Evolutionary conservation across 208 protist genomes (phyloP).

Genomic region (Trichomonas tenax): DNA sequence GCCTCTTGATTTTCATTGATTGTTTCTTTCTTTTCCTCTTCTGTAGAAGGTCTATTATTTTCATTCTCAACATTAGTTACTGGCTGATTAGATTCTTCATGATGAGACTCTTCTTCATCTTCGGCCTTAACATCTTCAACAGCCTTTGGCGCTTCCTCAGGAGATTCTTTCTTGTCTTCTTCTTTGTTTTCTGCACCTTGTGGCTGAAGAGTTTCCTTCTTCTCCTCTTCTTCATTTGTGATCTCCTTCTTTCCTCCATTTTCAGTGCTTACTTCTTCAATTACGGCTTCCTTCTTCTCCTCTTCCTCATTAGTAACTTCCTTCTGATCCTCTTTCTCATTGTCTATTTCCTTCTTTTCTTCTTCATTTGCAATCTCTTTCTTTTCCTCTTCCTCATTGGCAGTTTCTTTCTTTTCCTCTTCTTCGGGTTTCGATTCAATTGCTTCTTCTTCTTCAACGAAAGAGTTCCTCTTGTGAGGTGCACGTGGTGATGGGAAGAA

Average conservation of each 20-base stretch:
- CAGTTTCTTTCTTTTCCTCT: background rate
- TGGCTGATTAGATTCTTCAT: too few relatives aligned
- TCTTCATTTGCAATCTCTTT: background rate
- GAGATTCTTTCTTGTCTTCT: background rate
- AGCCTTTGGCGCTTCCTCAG: too few relatives aligned
- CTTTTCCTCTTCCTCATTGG: background rate
- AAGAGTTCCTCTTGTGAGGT: background rate
- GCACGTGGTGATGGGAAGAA: background rate
- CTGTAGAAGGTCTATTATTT: too few relatives aligned
- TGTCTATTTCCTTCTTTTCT: background rate
- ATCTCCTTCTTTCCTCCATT: background rate
- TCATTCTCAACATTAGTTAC: too few relatives aligned
- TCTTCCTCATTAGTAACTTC: background rate
- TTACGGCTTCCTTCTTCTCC: background rate
- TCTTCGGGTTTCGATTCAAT: background rate
- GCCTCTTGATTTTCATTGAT: background rate
- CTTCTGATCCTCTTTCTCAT: background rate
- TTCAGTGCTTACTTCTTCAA: background rate
- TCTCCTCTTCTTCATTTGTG: too few relatives aligned
- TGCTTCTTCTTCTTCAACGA: background rate
- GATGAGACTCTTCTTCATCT: too few relatives aligned
- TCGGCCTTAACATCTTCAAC: too few relatives aligned
- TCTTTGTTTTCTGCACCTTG: background rate
- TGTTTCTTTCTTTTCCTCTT: background rate
- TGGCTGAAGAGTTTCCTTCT: too few relatives aligned